Percentiles rank a stretch among this genome's conserved stretches.
Conservation (phyloP, 306 rosid species). For the Trifolium subterraneum region DNA sequence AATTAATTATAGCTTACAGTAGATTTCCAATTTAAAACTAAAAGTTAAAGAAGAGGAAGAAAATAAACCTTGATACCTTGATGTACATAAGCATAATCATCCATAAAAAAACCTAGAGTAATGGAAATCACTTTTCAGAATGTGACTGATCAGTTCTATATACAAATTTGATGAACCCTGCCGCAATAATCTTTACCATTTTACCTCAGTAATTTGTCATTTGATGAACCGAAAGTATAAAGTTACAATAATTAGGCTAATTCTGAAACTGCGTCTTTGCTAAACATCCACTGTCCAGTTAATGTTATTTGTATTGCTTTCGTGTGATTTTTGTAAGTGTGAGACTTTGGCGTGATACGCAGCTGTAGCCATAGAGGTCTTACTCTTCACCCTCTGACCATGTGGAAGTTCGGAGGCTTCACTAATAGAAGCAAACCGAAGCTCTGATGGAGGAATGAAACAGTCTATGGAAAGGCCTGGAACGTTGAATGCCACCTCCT, state of each 20-base stretch:
- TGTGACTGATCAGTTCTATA: conserved; percentile 47
- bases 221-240: conserved; percentile 40
- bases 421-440: conserved; percentile 87
- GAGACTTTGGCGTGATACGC: conserved; percentile 72
- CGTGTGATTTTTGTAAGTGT: conserved; percentile 68
- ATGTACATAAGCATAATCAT: conserved; percentile 45
- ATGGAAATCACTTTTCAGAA: conserved; percentile 37
- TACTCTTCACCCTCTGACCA: conserved; percentile 66
- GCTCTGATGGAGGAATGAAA: conserved; percentile 96
- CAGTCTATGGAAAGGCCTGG: conserved; percentile 95
- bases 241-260: conserved; percentile 56
- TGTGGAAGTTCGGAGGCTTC: conserved; percentile 81
- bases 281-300: conserved; percentile 79
- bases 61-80: conserved; percentile 38
- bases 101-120: conserved; percentile 49
- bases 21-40: conserved; percentile 39
- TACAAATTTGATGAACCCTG: conserved; percentile 67
- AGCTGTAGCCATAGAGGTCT: conserved; percentile 53
- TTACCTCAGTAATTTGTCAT: conserved; percentile 58
- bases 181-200: conserved; percentile 55
- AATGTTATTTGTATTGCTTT: conserved; percentile 53
- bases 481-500: conserved; percentile 96
- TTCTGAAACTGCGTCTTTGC: conserved; percentile 41
- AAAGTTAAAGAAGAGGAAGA: conserved; percentile 44
- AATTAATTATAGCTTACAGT: conserved; percentile 37